These are phyloP conservation scores for Yamadazyma pseudoaaseri DNA, from an alignment of 1,139 yeast genomes.

Conservation along the genomic window DNA sequence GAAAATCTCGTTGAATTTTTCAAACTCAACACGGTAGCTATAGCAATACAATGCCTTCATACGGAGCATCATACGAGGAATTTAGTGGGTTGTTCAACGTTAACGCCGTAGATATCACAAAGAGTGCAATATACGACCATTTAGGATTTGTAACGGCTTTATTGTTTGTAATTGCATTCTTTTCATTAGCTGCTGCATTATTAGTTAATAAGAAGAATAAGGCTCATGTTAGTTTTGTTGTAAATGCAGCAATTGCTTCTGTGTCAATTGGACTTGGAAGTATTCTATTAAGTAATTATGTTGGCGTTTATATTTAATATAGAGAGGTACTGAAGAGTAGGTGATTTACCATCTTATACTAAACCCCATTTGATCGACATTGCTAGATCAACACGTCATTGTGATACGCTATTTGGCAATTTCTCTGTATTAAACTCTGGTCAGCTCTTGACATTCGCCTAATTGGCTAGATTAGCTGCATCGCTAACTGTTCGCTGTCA, in stretches of 20 bases:
- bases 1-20: conserved; percentile 1
- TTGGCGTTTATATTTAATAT: conserved; percentile 44
- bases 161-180: conserved; percentile 32
- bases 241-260: conserved; percentile 37
- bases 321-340: too few species aligned
- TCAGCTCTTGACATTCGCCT: too few species aligned
- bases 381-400: too few species aligned
- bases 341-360: too few species aligned
- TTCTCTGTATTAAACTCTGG: too few species aligned
- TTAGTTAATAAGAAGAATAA: conserved; percentile 36
- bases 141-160: conserved; percentile 18
- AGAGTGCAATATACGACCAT: conserved; percentile 14
- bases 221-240: conserved; percentile 25
- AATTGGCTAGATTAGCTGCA: not conserved
- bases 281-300: conserved; percentile 39
- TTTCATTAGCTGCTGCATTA: conserved; percentile 35
- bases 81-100: conserved; percentile 22
- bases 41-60: conserved; percentile 9
- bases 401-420: too few species aligned
- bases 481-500: not conserved
- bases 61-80: conserved; percentile 33
- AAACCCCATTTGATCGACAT: too few species aligned
- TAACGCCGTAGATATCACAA: conserved; percentile 26
- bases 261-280: conserved; percentile 39
- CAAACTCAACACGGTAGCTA: conserved; percentile 1